Conservation (phyloP, 257 asterid genomes). For the Gynochthodes officinalis region DNA sequence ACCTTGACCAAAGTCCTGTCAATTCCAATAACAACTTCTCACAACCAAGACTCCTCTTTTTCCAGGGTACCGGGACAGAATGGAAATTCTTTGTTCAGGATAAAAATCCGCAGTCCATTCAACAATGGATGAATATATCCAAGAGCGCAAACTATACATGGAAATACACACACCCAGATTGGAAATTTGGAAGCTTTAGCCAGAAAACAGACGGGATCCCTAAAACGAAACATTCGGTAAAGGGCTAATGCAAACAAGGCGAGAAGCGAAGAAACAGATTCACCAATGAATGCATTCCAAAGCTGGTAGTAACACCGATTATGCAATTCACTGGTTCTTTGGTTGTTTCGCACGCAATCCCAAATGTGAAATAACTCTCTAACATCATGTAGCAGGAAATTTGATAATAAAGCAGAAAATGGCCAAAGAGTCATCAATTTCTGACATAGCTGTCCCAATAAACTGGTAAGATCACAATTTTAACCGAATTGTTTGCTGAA, state of each 20-base stretch:
- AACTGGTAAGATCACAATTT: conserved; percentile 2
- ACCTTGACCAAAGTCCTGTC: background rate
- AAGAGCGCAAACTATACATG: background rate
- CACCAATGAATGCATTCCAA: background rate
- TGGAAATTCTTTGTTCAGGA: background rate
- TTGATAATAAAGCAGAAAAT: background rate
- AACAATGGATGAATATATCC: background rate
- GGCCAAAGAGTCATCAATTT: background rate
- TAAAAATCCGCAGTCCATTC: background rate
- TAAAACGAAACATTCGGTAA: background rate
- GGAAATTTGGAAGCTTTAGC: background rate
- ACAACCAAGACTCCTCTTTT: conserved; percentile 6
- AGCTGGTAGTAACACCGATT: background rate
- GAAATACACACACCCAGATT: background rate
- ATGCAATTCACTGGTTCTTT: background rate
- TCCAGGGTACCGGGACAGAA: background rate
- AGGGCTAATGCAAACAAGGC: background rate
- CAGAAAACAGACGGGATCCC: background rate
- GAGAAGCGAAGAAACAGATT: background rate
- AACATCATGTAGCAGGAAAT: background rate
- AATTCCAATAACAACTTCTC: background rate
- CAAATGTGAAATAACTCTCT: background rate
- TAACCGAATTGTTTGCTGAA: background rate
- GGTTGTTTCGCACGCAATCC: background rate
- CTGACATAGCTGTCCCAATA: background rate